phyloP scores from a whole-genome alignment of 495 filamentous ascomycete genomes.

The Wilcoxina mikolae region DNA sequence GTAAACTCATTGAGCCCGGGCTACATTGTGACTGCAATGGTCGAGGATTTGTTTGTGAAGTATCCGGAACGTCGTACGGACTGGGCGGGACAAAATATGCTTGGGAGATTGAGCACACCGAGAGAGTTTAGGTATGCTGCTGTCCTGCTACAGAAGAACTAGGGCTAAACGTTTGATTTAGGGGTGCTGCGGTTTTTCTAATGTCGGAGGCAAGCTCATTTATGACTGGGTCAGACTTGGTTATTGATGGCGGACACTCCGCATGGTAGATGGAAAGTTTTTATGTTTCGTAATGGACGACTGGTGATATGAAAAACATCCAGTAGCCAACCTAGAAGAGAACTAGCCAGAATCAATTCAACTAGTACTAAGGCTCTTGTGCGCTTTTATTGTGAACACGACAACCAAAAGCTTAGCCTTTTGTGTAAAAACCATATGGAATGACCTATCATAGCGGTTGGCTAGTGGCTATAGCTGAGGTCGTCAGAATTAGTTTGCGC shows the following conservation, averaged over 20 bases:
- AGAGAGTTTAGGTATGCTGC: constrained; percentile 51
- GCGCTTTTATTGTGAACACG: no score
- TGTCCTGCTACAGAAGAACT: not conserved
- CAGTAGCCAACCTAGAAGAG: no score
- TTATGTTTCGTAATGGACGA: no score
- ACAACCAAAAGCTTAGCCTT: no score
- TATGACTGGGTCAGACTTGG: constrained; percentile 69
- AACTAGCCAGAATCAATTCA: no score
- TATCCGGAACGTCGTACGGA: constrained; percentile 53
- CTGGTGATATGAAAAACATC: no score
- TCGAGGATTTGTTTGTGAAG: constrained; percentile 57
- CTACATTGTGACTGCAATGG: constrained; percentile 91
- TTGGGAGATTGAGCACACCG: constrained; percentile 61
- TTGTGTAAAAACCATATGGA: no score
- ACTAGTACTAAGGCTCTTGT: no score
- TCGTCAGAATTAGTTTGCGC: no score
- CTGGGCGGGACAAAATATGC: constrained; percentile 84
- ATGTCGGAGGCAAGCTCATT: constrained; percentile 74
- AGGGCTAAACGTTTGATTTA: not conserved
- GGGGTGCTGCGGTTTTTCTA: constrained; percentile 67
- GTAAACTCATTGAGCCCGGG: constrained; percentile 93
- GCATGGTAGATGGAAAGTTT: no score
- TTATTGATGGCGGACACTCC: constrained; percentile 69
- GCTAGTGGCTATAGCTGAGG: no score
- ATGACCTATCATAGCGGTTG: no score